phyloP scores from a whole-genome alignment of 1,284 basidiomycete species.

The Takashimella koratensis region DNA sequence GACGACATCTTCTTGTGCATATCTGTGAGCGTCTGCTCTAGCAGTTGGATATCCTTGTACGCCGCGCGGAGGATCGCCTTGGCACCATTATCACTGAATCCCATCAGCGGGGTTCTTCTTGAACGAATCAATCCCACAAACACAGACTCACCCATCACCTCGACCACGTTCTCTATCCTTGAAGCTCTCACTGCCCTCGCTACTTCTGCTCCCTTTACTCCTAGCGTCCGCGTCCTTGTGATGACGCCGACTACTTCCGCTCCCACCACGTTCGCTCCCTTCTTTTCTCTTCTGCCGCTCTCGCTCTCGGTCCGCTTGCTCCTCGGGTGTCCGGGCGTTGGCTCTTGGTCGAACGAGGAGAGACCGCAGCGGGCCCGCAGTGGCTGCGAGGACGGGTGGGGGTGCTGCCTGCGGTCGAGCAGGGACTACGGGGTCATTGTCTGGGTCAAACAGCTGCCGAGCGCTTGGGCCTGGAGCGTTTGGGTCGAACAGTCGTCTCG shows the following conservation, averaged over 20 bases:
- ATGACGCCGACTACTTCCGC: constrained; percentile 17
- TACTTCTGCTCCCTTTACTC: constrained; percentile 43
- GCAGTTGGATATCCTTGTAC: constrained; percentile 46
- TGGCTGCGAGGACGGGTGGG: background rate
- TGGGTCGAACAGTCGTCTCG: constrained; percentile 6
- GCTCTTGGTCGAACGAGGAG: constrained; percentile 16
- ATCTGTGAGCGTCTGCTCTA: constrained; percentile 48
- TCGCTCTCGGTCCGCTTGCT: constrained; percentile 45
- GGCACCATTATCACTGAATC: constrained; percentile 46
- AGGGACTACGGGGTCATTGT: constrained; percentile 53
- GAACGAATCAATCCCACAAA: background rate
- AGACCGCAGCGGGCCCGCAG: background rate
- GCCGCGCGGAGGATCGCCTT: constrained; percentile 45
- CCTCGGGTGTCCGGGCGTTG: constrained; percentile 30
- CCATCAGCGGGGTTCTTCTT: background rate
- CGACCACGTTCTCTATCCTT: constrained; percentile 47
- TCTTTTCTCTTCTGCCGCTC: constrained; percentile 45
- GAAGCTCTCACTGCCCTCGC: constrained; percentile 50
- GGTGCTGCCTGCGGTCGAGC: constrained; percentile 6
- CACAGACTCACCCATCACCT: constrained; percentile 37
- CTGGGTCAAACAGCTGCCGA: constrained; percentile 53
- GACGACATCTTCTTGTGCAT: constrained; percentile 45
- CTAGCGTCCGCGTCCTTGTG: constrained; percentile 35
- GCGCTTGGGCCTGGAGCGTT: constrained; percentile 7
- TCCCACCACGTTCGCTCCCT: constrained; percentile 44